Evolutionary conservation across 2,329 filamentous ascomycete genomes (phyloP).

Genomic region (Scortechinia acanthostroma): DNA sequence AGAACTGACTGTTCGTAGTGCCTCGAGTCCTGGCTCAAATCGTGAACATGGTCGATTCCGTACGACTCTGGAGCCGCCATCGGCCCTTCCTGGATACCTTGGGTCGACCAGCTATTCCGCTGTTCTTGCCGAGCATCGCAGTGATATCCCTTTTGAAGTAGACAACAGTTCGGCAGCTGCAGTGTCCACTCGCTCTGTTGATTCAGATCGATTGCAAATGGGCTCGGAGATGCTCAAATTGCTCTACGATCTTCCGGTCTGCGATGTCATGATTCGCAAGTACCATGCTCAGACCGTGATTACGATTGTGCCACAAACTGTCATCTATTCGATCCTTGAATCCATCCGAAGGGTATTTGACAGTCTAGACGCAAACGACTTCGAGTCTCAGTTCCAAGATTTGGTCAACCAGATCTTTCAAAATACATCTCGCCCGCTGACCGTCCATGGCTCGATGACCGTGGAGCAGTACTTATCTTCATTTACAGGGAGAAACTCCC

Average conservation of each 20-base stretch:
- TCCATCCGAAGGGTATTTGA: slow-evolving; percentile 15
- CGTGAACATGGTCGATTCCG: too few relatives aligned
- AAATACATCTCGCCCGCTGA: not conserved
- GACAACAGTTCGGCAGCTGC: slow-evolving; percentile 10
- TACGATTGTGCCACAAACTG: slow-evolving; percentile 11
- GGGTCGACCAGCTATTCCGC: slow-evolving; percentile 23
- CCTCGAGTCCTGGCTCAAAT: too few relatives aligned
- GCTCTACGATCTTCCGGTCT: not conserved
- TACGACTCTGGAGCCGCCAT: slow-evolving; percentile 13
- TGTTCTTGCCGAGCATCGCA: slow-evolving; percentile 19
- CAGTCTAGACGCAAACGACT: slow-evolving; percentile 11
- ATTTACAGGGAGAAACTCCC: slow-evolving; percentile 12
- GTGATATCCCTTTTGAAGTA: slow-evolving; percentile 18
- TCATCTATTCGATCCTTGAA: slow-evolving; percentile 14
- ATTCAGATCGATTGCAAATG: not conserved
- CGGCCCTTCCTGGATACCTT: slow-evolving; percentile 22
- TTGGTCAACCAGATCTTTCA: not conserved
- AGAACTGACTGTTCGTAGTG: too few relatives aligned
- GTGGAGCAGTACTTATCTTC: slow-evolving; percentile 19
- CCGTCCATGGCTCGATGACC: slow-evolving; percentile 14
- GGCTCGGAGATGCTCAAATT: not conserved
- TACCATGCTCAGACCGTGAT: slow-evolving; percentile 7
- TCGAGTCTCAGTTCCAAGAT: not conserved
- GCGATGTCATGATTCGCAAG: not conserved
- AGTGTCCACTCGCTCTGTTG: slow-evolving; percentile 12